Base-by-base conservation (phyloP, 2,329 filamentous ascomycete species). In the Neonectria neomacrospora region DNA sequence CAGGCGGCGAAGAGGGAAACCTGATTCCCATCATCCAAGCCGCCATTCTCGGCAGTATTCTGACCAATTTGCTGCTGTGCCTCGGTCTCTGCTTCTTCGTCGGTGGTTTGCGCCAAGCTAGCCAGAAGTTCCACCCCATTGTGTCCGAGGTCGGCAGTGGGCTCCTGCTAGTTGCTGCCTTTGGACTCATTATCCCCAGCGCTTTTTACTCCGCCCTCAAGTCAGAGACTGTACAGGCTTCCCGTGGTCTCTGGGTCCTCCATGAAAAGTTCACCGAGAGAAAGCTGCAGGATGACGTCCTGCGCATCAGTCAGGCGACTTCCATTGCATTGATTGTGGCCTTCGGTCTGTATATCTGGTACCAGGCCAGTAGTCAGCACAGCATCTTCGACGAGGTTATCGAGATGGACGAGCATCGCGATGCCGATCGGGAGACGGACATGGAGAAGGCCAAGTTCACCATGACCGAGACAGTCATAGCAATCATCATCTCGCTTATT, bases 121-220 rank as follows among this genome's bases (percentile, higher is more conserved):
- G 85, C 63, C 86, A 91, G 67, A 81, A 81, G 34, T 91, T 91
- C 74, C 86, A 90, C 66, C 83, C 87, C 58, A 87, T 87, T 2
- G 82, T 92, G n/a, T 88, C 87, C 60, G 90, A 92, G 75, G 88
- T 89, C 5, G 89, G 89, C 22, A 90, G 84, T 28, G 88, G 88
- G 1, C 73, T 92, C 30, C 80, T 92, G 30, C 79, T 92, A 47
- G 88, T 91, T 37, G 88, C 89, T 4, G 76, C 75, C 2, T 78
- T 78, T 47, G 76, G 76, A 0, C 68, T 78, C 0, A 70, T 78
- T 28, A 78, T 78, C 2, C 76, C 76, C 16, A 78, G 75, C 30
- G 74, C 76, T 4, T 78, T 77, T 45, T 78, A 78, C 69, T 77
- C 76, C 3, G 76, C 76, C 7, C 75, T 78, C 47, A 78, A 77